Percentiles rank a stretch among this genome's conserved stretches.
Evolutionary conservation across 495 filamentous ascomycete species (phyloP).

Genomic region (Aspergillus campestris): DNA sequence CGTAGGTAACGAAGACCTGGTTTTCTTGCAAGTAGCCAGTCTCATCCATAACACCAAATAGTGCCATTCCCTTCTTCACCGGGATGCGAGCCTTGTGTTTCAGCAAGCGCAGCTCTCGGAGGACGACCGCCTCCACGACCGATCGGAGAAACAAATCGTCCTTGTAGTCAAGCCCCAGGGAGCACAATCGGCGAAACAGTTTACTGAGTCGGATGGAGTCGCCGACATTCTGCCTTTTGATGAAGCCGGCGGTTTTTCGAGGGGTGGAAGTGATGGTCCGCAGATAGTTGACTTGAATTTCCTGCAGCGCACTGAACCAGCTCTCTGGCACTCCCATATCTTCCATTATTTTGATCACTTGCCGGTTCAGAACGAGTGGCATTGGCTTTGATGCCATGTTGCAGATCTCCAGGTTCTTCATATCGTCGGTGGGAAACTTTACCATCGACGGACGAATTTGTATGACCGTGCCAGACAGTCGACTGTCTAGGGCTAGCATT

Average conservation of each 20-base stretch:
- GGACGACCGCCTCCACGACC: conserved; percentile 54
- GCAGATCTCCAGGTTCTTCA: conserved; percentile 62
- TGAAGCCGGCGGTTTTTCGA: conserved; percentile 52
- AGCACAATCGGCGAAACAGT: conserved; percentile 47
- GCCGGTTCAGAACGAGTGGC: conserved; percentile 62
- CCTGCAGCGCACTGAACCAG: conserved; percentile 56
- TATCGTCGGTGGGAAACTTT: conserved; percentile 57
- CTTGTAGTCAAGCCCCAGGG: conserved; percentile 50
- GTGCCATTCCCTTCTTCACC: conserved; percentile 55
- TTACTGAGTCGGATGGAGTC: conserved; percentile 45
- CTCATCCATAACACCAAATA: conserved; percentile 81
- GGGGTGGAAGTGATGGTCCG: conserved; percentile 43
- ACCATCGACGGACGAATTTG: conserved; percentile 64
- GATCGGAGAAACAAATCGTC: conserved; percentile 56
- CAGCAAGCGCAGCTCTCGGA: conserved; percentile 57
- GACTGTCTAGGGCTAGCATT: conserved; percentile 58
- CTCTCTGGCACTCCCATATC: conserved; percentile 49
- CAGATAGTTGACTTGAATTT: conserved; percentile 46
- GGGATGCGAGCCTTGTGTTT: conserved; percentile 71
- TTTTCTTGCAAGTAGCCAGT: conserved; percentile 54
- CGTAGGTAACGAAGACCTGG: conserved; percentile 15
- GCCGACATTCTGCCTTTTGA: conserved; percentile 48
- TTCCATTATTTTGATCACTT: conserved; percentile 76
- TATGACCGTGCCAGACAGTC: conserved; percentile 45
- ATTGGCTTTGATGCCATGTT: conserved; percentile 55